Base-by-base conservation (phyloP, 169 alveolate species). In the Plasmodium vivax region DNA sequence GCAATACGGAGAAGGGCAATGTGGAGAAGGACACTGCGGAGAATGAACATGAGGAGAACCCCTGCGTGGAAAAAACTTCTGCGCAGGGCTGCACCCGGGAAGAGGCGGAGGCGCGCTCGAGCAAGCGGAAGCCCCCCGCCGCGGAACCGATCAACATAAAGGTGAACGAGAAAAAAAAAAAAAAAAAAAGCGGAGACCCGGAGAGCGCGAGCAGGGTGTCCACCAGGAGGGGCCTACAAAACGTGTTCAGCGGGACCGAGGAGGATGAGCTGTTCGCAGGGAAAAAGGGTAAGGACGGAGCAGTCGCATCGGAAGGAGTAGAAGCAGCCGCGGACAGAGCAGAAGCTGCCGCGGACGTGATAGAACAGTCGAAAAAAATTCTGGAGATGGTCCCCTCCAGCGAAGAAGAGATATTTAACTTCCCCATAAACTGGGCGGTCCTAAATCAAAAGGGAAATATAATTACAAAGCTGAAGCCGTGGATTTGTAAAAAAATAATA, bases 401-500 rank as follows among this genome's bases (percentile, higher is more conserved):
- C 51, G 95, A 93, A 92, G 94, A 84, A 19, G 97, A 96, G 9
- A 83, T 97, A 47, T 95, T 97, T 79, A 96, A 91, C 68, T 96
- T 23, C 77, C 87, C 84, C 32, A 43, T 97, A 38, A 95, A 97
- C 75, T 97, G 98, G 98, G 82, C 84, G 16, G 87, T 88, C 34
- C 84, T 93, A 77, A 83, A 92, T 43, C 83, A 84, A 62, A 92
- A 92, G 83, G 92, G 90, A 36, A 92, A 93, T 82, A 81, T 96
- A 47, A 75, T 94, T n/a, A 38, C 72, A 23, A 92, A 85, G 77
- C 51, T 97, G 56, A 96, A 96, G 82, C 98, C 98, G 3, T 97
- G 98, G 98, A 96, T 97, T 71, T 77, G 94, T 36, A 85, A 93
- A 92, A 96, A 97, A 82, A 93, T 97, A 19, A 75, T 85, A 19